phyloP scores from a whole-genome alignment of 208 protist species.

The Acanthamoeba castellanii region DNA sequence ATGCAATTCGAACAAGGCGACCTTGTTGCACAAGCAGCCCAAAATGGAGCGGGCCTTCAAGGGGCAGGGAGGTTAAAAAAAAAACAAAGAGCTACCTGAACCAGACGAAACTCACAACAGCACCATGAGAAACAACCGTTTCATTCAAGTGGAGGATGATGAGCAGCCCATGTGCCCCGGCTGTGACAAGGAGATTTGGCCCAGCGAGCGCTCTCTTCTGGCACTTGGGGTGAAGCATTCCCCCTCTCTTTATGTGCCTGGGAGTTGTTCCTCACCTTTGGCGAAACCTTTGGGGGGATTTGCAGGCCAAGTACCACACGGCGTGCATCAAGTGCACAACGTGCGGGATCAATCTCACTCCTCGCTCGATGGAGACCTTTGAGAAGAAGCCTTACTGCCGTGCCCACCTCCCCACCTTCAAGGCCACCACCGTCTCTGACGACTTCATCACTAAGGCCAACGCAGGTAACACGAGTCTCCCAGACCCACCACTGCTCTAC shows the following conservation, averaged over 20 bases:
- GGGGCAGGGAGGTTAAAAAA: too few species aligned
- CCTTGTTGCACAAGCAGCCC: too few species aligned
- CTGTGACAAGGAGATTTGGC: conserved; percentile 29
- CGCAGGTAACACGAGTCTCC: background rate
- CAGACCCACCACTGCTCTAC: background rate
- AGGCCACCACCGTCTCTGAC: conserved; percentile 16
- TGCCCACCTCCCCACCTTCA: background rate
- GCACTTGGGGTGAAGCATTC: background rate
- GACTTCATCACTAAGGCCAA: conserved; percentile 25
- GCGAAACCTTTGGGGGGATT: too few species aligned
- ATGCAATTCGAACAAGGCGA: too few species aligned
- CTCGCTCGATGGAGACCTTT: background rate
- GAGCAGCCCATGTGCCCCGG: background rate
- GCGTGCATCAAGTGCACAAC: conserved; percentile 4
- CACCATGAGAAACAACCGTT: background rate
- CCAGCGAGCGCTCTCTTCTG: conserved; percentile 9
- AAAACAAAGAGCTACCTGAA: too few species aligned
- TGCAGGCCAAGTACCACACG: conserved; percentile 5
- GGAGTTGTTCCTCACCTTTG: too few species aligned
- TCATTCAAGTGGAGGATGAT: background rate
- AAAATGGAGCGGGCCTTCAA: too few species aligned
- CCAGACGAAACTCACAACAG: background rate
- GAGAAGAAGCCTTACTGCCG: conserved; percentile 31
- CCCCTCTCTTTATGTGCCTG: background rate
- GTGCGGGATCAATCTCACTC: background rate